Evolutionary conservation across 2,329 filamentous ascomycete genomes (phyloP).

Genomic region (Ramularia endophylla): DNA sequence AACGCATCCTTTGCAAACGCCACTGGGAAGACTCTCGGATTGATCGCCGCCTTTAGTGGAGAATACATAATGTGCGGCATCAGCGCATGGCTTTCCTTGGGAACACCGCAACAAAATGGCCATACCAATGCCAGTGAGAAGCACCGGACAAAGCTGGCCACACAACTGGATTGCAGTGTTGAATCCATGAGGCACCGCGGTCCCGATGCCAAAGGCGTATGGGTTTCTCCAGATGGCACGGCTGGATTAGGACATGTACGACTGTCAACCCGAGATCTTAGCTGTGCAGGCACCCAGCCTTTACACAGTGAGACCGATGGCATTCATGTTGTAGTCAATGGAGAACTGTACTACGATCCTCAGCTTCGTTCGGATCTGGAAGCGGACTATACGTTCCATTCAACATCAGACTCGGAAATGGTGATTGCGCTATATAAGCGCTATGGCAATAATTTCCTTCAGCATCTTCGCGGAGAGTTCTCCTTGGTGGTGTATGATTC

Average conservation of each 20-base stretch:
- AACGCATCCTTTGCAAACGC: too few relatives aligned
- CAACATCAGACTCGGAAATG: conserved; percentile 48
- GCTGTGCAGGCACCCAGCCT: conserved; percentile 43
- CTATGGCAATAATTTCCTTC: conserved; percentile 42
- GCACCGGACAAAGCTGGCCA: too few relatives aligned
- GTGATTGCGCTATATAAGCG: conserved; percentile 48
- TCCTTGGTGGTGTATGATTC: conserved; percentile 49
- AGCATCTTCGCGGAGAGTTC: conserved; percentile 51
- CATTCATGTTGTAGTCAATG: conserved; percentile 54
- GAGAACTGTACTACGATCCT: conserved; percentile 54
- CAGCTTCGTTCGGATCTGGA: conserved; percentile 35
- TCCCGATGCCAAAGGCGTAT: conserved; percentile 42
- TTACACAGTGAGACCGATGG: conserved; percentile 18
- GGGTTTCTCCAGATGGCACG: conserved; percentile 40
- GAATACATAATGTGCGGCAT: too few relatives aligned
- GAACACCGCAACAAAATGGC: too few relatives aligned
- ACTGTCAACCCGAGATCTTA: conserved; percentile 50
- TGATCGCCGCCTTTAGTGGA: too few relatives aligned
- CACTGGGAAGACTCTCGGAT: too few relatives aligned
- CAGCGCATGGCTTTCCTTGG: too few relatives aligned
- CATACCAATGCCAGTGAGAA: too few relatives aligned
- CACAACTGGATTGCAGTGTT: too few relatives aligned
- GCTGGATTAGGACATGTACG: conserved; percentile 46
- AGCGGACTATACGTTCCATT: conserved; percentile 41
- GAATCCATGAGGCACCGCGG: conserved; percentile 23